phyloP scores from a whole-genome alignment of 306 rosid genomes.

The Trifolium dubium region DNA sequence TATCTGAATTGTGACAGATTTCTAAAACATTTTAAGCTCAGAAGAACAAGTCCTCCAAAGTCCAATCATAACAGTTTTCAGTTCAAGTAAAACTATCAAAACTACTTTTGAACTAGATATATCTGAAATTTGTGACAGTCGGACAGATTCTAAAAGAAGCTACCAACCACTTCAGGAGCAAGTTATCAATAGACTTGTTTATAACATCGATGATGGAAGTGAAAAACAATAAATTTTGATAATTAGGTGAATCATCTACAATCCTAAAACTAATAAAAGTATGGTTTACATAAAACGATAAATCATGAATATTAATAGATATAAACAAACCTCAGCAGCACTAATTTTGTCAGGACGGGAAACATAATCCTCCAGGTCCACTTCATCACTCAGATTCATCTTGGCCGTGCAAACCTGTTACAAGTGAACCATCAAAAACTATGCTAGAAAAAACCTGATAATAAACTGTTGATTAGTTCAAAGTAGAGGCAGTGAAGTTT shows the following conservation, averaged over 20 bases:
- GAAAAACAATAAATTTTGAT: not conserved
- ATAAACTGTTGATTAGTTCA: not conserved
- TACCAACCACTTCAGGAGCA: not conserved
- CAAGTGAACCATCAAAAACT: constrained; percentile 2
- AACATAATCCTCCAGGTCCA: constrained; percentile 96
- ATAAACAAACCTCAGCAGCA: constrained; percentile 94
- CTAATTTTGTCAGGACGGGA: constrained; percentile 99
- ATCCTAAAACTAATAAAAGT: not conserved
- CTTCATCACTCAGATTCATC: constrained; percentile 97
- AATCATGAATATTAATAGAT: constrained; percentile 15
- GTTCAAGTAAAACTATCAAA: constrained; percentile 16
- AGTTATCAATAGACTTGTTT: constrained; percentile 2
- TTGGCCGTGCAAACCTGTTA: constrained; percentile 97
- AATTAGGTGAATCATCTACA: not conserved
- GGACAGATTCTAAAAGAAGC: constrained; percentile 11
- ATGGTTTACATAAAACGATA: not conserved
- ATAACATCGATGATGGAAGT: constrained; percentile 7
- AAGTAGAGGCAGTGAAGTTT: constrained; percentile 4
- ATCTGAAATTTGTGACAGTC: not conserved
- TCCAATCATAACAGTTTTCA: not conserved
- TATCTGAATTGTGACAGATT: not conserved
- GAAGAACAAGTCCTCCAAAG: not conserved
- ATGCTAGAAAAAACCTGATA: constrained; percentile 21
- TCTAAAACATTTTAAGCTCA: not conserved
- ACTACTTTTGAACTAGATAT: not conserved